Percentiles rank a stretch among this genome's conserved stretches.
phyloP scores from a whole-genome alignment of 2,329 filamentous ascomycete genomes.

The Phoma sp. region DNA sequence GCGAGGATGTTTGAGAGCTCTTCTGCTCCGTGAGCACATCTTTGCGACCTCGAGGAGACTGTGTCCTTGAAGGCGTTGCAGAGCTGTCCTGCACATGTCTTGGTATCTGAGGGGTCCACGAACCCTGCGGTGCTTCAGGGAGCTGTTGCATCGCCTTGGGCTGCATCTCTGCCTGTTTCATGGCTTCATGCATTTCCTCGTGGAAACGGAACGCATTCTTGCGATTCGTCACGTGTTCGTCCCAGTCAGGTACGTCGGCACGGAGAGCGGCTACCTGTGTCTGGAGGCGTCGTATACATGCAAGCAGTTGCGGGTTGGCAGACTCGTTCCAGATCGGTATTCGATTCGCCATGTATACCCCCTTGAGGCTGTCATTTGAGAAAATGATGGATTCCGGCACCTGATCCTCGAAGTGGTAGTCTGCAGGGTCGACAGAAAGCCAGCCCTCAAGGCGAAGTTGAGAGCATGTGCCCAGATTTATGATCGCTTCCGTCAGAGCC shows the following conservation, averaged over 20 bases:
- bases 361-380: slow-evolving; percentile 37
- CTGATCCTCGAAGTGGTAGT: slow-evolving; percentile 44
- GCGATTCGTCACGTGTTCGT: slow-evolving; percentile 55
- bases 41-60: slow-evolving; percentile 46
- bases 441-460: slow-evolving; percentile 89
- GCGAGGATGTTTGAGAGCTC: slow-evolving; percentile 31
- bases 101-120: slow-evolving; percentile 47
- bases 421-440: slow-evolving; percentile 73
- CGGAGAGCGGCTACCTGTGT: slow-evolving; percentile 52
- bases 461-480: slow-evolving; percentile 83
- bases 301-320: slow-evolving; percentile 50
- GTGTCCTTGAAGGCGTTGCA: slow-evolving; percentile 39
- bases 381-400: slow-evolving; percentile 31
- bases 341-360: slow-evolving; percentile 45
- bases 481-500: slow-evolving; percentile 80
- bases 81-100: slow-evolving; percentile 42
- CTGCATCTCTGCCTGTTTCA: slow-evolving; percentile 38
- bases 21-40: slow-evolving; percentile 35
- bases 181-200: slow-evolving; percentile 52
- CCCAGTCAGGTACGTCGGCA: slow-evolving; percentile 53
- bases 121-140: slow-evolving; percentile 35
- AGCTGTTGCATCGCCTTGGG: slow-evolving; percentile 31
- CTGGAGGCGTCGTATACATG: slow-evolving; percentile 50
- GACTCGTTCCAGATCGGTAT: slow-evolving; percentile 46
- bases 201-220: slow-evolving; percentile 58